Evolutionary conservation across 305 asterid genomes (phyloP).

Genomic region (Fraxinus xanthoxyloides): DNA sequence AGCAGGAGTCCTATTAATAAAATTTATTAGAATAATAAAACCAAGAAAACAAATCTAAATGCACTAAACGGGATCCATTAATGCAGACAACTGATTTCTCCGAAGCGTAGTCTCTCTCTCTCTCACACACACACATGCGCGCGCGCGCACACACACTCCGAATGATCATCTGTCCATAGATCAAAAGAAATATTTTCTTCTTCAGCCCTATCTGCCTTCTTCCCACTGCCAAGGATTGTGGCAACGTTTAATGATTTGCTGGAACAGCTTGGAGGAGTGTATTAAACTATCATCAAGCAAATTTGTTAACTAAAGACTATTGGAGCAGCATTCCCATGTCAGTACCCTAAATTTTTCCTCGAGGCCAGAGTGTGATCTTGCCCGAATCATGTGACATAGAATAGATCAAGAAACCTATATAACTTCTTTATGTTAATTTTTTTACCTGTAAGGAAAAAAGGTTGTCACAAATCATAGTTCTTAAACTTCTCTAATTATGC

Average conservation of each 20-base stretch:
- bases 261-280: conserved; percentile 3
- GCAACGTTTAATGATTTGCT: neutral
- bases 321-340: neutral
- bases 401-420: neutral
- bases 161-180: neutral
- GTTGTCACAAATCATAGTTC: neutral
- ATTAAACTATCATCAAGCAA: neutral
- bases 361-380: neutral
- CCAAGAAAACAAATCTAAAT: neutral
- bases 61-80: neutral
- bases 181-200: neutral
- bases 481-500: neutral
- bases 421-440: neutral
- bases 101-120: neutral
- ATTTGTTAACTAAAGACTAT: neutral
- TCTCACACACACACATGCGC: neutral
- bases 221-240: neutral
- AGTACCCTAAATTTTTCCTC: neutral
- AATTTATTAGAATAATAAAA: neutral
- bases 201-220: neutral
- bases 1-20: neutral
- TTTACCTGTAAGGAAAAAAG: neutral
- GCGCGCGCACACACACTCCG: neutral
- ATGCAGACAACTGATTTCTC: neutral
- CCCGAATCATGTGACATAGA: neutral